These are phyloP conservation scores for Phytopythium helicoides DNA, from an alignment of 352 stramenopile species.

Conservation along the genomic window DNA sequence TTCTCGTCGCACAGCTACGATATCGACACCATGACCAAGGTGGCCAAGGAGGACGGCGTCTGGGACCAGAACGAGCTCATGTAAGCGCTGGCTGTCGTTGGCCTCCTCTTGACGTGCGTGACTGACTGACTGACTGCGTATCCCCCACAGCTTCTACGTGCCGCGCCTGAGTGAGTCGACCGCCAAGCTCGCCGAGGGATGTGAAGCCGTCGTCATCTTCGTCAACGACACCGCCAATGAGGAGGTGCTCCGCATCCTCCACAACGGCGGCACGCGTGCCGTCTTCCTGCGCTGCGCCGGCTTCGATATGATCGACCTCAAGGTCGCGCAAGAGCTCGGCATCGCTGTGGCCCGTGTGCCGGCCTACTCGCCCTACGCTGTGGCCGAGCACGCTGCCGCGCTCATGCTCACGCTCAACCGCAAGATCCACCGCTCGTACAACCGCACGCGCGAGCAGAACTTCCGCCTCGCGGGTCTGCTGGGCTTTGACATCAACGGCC, in stretches of 20 bases:
- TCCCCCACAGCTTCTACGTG: slow-evolving; percentile 44
- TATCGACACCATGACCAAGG: slow-evolving; percentile 43
- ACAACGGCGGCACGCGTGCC: slow-evolving; percentile 45
- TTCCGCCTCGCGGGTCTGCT: slow-evolving; percentile 48
- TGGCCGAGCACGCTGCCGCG: slow-evolving; percentile 71
- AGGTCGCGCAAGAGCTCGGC: slow-evolving; percentile 42
- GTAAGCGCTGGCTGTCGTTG: slow-evolving; percentile 24
- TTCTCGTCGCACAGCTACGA: slow-evolving; percentile 53
- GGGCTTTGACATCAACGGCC: slow-evolving; percentile 68
- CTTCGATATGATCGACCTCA: slow-evolving; percentile 67
- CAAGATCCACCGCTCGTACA: slow-evolving; percentile 52
- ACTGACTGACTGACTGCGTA: not conserved
- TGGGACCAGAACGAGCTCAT: slow-evolving; percentile 44
- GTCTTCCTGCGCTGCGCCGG: slow-evolving; percentile 82
- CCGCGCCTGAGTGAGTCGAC: slow-evolving; percentile 47
- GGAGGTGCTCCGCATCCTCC: slow-evolving; percentile 43
- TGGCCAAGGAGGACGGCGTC: slow-evolving; percentile 40
- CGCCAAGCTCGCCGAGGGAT: slow-evolving; percentile 47
- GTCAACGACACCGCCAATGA: slow-evolving; percentile 82
- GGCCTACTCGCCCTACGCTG: slow-evolving; percentile 68
- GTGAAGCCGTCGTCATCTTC: slow-evolving; percentile 75
- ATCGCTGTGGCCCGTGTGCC: slow-evolving; percentile 55
- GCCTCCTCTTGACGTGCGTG: not conserved
- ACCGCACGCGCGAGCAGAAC: slow-evolving; percentile 58
- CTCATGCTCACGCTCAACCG: slow-evolving; percentile 75